Evolutionary conservation across 345 rosid species (phyloP), one percentile per base, ranked within the genome.

Genomic region (Salix arbutifolia): DNA sequence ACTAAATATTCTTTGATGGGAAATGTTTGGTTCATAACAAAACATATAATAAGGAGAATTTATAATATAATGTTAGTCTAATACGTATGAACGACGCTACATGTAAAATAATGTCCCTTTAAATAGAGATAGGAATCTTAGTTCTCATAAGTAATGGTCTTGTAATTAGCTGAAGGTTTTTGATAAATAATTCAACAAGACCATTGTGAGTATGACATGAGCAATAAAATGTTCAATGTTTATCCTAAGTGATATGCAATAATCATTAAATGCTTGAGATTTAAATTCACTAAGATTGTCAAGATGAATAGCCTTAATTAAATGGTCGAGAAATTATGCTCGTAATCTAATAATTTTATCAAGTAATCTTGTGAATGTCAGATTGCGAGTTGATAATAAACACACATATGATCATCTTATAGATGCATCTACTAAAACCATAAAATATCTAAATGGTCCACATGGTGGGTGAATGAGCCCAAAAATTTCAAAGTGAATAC

Each of bases 151-250:
- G 3, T 9, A 40, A 10, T 40, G 13, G 13, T 1, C n/a, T 3
- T n/a, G 56, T 26, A 18, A 60, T 73, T 17, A 80, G 35, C 11
- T 77, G 26, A 1, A 80, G 0, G 4, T 33, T 0, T 71, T 80
- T 70, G 1, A 77, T 77, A 4, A 83, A 26, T 0, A 48, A 79
- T 65, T 76, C 0, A 11, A 8, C 26, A 0, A 69, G 14, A 21
- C 40, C 65, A 73, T 76, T 79, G 31, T 76, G 42, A 17, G 71
- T 71, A 58, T 81, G 53, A 53, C 68, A 70, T 71, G 56, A 13
- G 67, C 18, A 2, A 67, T 6, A 0, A 0, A 6, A 56, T 48
- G 72, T 26, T 79, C 19, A 69, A 79, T n/a, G n/a, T 16, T 4
- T 0, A 76, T 76, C 23, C 7, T 18, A 1, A 72, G 3, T 5